Conservation (phyloP, 371 early-diverging fungal genomes). For the Rhizomucor pusillus region DNA sequence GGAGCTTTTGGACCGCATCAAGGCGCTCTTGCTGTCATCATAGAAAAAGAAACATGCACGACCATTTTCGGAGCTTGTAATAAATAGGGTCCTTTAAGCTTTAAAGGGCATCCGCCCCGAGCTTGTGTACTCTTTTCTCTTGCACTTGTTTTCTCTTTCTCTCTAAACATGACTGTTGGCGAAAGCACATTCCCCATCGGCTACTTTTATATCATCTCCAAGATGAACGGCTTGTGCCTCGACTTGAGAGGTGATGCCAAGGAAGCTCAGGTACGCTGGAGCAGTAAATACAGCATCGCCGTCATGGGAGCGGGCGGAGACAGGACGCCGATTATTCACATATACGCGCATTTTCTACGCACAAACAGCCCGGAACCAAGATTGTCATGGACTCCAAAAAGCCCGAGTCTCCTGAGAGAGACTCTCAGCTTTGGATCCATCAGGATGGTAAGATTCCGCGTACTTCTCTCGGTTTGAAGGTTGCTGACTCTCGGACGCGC, state of each 20-base stretch:
- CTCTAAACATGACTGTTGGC: neutral
- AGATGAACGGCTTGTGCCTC: constrained; percentile 33
- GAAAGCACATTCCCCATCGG: constrained; percentile 37
- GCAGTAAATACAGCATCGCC: too few relatives aligned
- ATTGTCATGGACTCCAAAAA: constrained; percentile 35
- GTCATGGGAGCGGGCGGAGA: too few relatives aligned
- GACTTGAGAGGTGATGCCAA: constrained; percentile 24
- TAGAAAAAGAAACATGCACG: neutral
- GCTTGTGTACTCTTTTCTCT: neutral
- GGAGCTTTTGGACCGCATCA: constrained; percentile 4
- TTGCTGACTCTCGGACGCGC: neutral
- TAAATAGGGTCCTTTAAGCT: neutral
- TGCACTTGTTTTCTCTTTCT: neutral
- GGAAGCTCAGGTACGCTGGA: constrained; percentile 10
- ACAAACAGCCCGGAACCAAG: constrained; percentile 20
- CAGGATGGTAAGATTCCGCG: constrained; percentile 22
- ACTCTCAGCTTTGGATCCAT: constrained; percentile 43
- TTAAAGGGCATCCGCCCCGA: neutral
- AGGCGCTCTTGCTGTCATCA: neutral
- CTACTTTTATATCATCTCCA: constrained; percentile 38
- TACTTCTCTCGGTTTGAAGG: too few relatives aligned
- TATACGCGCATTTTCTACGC: neutral
- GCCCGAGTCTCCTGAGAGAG: constrained; percentile 31
- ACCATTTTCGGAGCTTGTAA: neutral
- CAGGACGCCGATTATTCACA: too few relatives aligned